Conservation (phyloP, 1,139 yeast genomes). For the Scheffersomyces lignicola region DNA sequence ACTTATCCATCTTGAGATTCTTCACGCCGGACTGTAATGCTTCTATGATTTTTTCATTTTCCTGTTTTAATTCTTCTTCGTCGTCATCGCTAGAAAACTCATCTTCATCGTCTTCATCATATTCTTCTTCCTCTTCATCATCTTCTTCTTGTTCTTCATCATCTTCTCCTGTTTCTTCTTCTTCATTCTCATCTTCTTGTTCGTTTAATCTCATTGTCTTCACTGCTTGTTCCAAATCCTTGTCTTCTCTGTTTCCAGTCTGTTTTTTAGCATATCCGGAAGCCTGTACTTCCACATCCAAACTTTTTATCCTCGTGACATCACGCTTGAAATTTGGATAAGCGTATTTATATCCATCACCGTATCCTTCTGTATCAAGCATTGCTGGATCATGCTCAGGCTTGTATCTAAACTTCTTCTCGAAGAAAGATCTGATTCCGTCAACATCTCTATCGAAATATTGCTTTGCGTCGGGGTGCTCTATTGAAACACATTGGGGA, state of each 20-base stretch:
- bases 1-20: constrained; percentile 70
- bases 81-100: constrained; percentile 34
- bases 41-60: constrained; percentile 70
- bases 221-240: constrained; percentile 77
- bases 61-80: constrained; percentile 45
- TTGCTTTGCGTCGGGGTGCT: constrained; percentile 82
- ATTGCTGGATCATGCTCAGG: constrained; percentile 65
- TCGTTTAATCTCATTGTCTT: constrained; percentile 54
- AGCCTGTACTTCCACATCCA: constrained; percentile 86
- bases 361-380: constrained; percentile 76
- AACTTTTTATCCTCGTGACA: constrained; percentile 60
- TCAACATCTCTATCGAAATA: constrained; percentile 92
- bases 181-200: constrained; percentile 31
- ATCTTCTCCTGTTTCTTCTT: constrained; percentile 29
- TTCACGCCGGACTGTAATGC: constrained; percentile 64
- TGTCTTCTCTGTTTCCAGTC: constrained; percentile 44
- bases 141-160: constrained; percentile 33
- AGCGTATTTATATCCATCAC: constrained; percentile 75
- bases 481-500: constrained; percentile 95
- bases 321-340: constrained; percentile 82
- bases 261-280: constrained; percentile 85
- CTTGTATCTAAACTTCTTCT: constrained; percentile 69
- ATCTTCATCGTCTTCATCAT: constrained; percentile 25
- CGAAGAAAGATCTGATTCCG: constrained; percentile 82
- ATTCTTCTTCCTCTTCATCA: constrained; percentile 26